Evolutionary conservation across 192 early-diverging fungal species (phyloP).

Genomic region (Phlyctochytrium planicorne): DNA sequence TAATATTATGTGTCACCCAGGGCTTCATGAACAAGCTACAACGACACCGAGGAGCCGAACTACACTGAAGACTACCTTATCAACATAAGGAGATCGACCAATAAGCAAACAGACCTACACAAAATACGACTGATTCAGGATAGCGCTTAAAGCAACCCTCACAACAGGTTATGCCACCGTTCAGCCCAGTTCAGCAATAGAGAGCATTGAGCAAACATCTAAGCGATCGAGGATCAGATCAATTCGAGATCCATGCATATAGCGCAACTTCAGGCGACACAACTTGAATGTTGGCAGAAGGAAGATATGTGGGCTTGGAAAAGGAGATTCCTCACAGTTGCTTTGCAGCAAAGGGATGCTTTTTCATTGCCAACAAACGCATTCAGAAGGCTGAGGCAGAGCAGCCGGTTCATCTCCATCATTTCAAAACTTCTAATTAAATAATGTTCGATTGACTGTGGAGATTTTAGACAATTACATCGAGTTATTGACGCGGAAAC

Average conservation of each 20-base stretch:
- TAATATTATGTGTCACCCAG: too few relatives aligned
- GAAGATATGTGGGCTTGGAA: not conserved
- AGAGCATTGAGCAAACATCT: not conserved
- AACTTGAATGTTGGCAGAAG: not conserved
- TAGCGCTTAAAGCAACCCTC: not conserved
- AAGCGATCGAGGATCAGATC: not conserved
- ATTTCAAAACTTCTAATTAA: not conserved
- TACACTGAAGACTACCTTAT: too few relatives aligned
- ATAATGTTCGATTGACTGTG: not conserved
- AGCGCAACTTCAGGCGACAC: not conserved
- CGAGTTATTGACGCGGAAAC: not conserved
- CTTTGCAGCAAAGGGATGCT: not conserved
- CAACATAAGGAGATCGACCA: too few relatives aligned
- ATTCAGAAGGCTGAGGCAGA: not conserved
- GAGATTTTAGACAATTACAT: constrained; percentile 3
- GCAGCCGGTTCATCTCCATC: not conserved
- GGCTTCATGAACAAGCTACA: too few relatives aligned
- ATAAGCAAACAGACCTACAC: too few relatives aligned
- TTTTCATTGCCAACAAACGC: not conserved
- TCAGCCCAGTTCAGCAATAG: not conserved
- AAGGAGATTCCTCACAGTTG: not conserved
- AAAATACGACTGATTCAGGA: too few relatives aligned
- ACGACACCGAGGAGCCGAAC: too few relatives aligned
- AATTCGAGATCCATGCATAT: not conserved
- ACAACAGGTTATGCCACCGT: not conserved